Evolutionary conservation across 2,329 filamentous ascomycete species (phyloP).

Genomic region (Neonectria coccinea): DNA sequence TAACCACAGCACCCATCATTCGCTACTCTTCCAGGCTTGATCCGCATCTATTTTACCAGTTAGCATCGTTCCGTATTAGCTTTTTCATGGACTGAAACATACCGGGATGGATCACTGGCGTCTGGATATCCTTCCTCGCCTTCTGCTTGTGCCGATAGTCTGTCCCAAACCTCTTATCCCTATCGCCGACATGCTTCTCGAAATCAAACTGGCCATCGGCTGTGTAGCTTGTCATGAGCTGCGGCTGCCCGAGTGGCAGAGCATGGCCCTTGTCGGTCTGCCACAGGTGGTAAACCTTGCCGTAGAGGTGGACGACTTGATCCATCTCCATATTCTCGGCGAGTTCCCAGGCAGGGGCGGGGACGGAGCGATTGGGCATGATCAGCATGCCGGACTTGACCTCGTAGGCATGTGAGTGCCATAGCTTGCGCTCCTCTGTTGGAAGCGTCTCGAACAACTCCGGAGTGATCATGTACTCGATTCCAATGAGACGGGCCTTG

Average conservation of each 20-base stretch:
- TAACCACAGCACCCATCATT: background rate
- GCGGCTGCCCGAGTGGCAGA: constrained; percentile 64
- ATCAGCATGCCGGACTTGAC: constrained; percentile 85
- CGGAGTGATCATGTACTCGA: constrained; percentile 88
- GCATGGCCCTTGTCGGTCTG: constrained; percentile 80
- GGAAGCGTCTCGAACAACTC: constrained; percentile 75
- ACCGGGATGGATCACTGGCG: constrained; percentile 58
- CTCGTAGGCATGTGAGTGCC: constrained; percentile 83
- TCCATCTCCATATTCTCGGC: constrained; percentile 87
- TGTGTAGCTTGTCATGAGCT: constrained; percentile 67
- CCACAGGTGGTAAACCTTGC: constrained; percentile 89
- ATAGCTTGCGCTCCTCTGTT: constrained; percentile 76
- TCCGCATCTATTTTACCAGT: constrained; percentile 37
- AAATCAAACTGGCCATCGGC: constrained; percentile 62
- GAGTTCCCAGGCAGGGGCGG: constrained; percentile 74
- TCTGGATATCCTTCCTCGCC: constrained; percentile 56
- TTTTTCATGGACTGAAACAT: constrained; percentile 16
- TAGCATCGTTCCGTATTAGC: constrained; percentile 6
- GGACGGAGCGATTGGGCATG: constrained; percentile 74
- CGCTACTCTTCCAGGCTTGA: constrained; percentile 38
- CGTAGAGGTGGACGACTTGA: constrained; percentile 78
- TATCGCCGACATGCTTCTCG: constrained; percentile 55
- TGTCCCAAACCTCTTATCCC: constrained; percentile 60
- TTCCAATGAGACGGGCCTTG: constrained; percentile 80
- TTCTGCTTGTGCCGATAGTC: constrained; percentile 60